Percentiles rank a stretch among this genome's conserved stretches.
phyloP scores from a whole-genome alignment of 257 asterid genomes.

The Solanum chilense region DNA sequence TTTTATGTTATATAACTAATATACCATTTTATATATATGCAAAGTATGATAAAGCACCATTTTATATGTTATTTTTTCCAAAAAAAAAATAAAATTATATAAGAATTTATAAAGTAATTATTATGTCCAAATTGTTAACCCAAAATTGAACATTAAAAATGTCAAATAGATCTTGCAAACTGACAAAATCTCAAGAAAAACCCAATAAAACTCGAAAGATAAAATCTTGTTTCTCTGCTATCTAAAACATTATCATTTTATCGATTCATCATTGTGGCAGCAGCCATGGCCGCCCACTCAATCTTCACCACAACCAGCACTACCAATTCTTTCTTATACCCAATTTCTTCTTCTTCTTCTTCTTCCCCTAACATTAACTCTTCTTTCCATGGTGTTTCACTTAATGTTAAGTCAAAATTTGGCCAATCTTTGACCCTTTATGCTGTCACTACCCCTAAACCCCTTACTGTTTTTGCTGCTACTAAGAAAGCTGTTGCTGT shows the following conservation, averaged over 20 bases:
- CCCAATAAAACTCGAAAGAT: background rate
- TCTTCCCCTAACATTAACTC: conserved; percentile 14
- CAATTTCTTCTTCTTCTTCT: conserved; percentile 17
- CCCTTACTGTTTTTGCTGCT: conserved; percentile 55
- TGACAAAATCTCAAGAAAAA: background rate
- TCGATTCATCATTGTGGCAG: conserved; percentile 30
- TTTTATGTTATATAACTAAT: background rate
- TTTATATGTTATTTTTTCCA: too few relatives aligned
- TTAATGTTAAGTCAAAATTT: conserved; percentile 26
- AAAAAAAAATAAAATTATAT: too few relatives aligned
- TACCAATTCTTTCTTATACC: conserved; percentile 14
- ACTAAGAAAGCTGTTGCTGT: conserved; percentile 83
- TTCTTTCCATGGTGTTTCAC: conserved; percentile 54
- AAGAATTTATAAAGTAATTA: background rate
- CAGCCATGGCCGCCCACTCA: conserved; percentile 71
- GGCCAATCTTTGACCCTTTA: conserved; percentile 37
- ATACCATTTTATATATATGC: too few relatives aligned
- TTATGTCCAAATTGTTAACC: too few relatives aligned
- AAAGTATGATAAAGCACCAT: too few relatives aligned
- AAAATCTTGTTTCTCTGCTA: background rate
- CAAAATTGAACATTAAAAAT: background rate
- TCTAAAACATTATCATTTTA: background rate
- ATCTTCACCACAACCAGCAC: conserved; percentile 21
- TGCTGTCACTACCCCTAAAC: conserved; percentile 38
- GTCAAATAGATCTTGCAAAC: background rate